These are phyloP conservation scores for Phytophthora nicotianae DNA, from an alignment of 352 stramenopile genomes.

Conservation along the genomic window DNA sequence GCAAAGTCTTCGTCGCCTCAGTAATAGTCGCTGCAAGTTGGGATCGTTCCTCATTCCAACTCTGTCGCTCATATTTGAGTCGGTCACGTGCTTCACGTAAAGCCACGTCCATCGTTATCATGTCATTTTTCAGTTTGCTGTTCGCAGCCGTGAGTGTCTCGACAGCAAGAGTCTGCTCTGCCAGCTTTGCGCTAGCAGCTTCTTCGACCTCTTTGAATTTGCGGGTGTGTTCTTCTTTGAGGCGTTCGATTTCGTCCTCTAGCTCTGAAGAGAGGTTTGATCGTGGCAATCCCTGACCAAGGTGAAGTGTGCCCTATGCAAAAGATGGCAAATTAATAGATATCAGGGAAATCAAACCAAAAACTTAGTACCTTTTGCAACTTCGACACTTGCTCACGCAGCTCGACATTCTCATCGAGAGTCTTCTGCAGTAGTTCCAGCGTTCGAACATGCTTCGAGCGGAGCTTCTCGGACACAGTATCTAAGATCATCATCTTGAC, in stretches of 20 bases:
- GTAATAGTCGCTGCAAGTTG: conserved; percentile 28
- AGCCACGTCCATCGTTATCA: conserved; percentile 50
- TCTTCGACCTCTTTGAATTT: conserved; percentile 49
- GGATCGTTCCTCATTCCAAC: conserved; percentile 42
- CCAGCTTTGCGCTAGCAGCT: conserved; percentile 26
- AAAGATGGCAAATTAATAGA: background rate
- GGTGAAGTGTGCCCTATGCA: conserved; percentile 47
- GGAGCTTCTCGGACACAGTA: conserved; percentile 68
- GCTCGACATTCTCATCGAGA: conserved; percentile 75
- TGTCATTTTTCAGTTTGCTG: conserved; percentile 62
- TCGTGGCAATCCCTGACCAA: conserved; percentile 43
- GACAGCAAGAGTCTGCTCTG: conserved; percentile 35
- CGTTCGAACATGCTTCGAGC: conserved; percentile 82
- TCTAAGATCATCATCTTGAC: conserved; percentile 59
- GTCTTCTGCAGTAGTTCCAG: conserved; percentile 83
- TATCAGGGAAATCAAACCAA: background rate
- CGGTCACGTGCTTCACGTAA: conserved; percentile 39
- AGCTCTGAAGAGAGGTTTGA: conserved; percentile 57
- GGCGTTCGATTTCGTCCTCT: conserved; percentile 62
- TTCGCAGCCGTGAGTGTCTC: conserved; percentile 43
- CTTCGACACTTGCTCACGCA: conserved; percentile 50
- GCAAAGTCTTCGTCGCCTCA: conserved; percentile 26
- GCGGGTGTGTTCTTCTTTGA: conserved; percentile 51
- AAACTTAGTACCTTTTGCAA: conserved; percentile 49
- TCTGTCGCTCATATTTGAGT: conserved; percentile 40